Base-by-base conservation (phyloP, 2,329 filamentous ascomycete species). In the Diaporthe destruens region DNA sequence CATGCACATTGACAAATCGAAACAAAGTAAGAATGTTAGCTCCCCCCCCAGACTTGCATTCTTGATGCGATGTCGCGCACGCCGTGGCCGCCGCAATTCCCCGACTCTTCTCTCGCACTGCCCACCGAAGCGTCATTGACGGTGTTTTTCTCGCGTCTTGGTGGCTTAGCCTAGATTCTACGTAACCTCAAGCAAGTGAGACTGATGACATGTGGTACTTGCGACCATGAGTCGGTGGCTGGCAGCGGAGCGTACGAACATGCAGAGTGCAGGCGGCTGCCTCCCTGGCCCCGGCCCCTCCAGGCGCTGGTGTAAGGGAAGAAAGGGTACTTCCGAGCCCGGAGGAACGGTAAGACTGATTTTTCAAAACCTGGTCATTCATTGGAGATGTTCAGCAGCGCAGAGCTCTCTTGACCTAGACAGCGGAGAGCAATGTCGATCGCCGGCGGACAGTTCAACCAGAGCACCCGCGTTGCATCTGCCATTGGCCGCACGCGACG, bases 301-400 rank as follows among this genome's bases (percentile, higher is more conserved):
- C 12, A 8, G 36, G 47, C 29, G 61, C 44, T 65, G 36, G n/a
- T 56, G 63, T 32, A 72, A 47, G 56, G 56, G 36, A 32, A 47
- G 29, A 20, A 39, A 39, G 44, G 59, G 51, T 53, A 47, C 71
- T 44, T 66, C 68, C 76, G 71, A 71, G 66, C 49, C 72, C 67
- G 55, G 74, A 72, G 53, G 76, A 71, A 77, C 72, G 56, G 74
- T 6, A 18, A 23, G 44, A 53, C 44, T 53, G 61, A 51, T n/a
- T 65, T 65, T 65, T 65, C 61, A 36, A 65, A 20, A n/a, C n/a
- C 20, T 36, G 69, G 76, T 72, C 66, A 44, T 66, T 71, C 74
- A 71, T 53, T 55, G 42, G 47, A 36, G 53, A 47, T 36, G 49
- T n/a, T 68, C 57, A 39, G 55, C 49, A 44, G 32, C 39, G 47